Evolutionary conservation across 2,329 filamentous ascomycete species (phyloP), one percentile per base, ranked within the genome.

Genomic region (Fusarium nanum): DNA sequence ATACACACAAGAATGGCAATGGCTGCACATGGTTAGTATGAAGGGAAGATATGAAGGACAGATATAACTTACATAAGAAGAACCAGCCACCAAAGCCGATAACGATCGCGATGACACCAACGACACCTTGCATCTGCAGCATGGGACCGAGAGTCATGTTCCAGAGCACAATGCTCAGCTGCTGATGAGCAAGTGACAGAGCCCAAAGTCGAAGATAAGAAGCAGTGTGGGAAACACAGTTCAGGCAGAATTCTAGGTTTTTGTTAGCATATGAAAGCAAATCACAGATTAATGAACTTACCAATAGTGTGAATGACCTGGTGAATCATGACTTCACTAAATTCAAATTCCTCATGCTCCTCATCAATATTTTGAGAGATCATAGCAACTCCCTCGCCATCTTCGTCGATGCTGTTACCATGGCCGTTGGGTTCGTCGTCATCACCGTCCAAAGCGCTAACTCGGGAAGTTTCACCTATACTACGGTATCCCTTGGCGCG

Each of bases 181-280:
- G 96, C 81, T 99, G 96, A 85, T 99, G 96, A 32, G 96, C 96
- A 64, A 99, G 91, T 3, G 96, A 99, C 75, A 99, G 82, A 32
- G 96, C 96, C 96, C 96, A 99, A 46, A 99, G 92, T 85, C 96
- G 96, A 49, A 99, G 92, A 82, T 99, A 99, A 2, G 96, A 99
- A 7, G 96, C 96, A 7, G 97, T 99, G 83, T 99, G 96, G 30
- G 96, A 99, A 69, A 99, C 95, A 81, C 95, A 98, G 86, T 99
- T 99, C 75, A 99, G 87, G 79, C 96, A 99, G 85, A 99, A 99
- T 87, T 99, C 93, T 94, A 73, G 7, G 57, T 10, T 27, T 6
- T 16, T 32, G 67, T 83, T 78, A 84, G 78, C 8, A 7, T 12
- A 28, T 32, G 37, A 40, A 20, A 64, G n/a, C 4, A 25, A 52